Base-by-base conservation (phyloP, 306 rosid genomes). In the Delonix regia region DNA sequence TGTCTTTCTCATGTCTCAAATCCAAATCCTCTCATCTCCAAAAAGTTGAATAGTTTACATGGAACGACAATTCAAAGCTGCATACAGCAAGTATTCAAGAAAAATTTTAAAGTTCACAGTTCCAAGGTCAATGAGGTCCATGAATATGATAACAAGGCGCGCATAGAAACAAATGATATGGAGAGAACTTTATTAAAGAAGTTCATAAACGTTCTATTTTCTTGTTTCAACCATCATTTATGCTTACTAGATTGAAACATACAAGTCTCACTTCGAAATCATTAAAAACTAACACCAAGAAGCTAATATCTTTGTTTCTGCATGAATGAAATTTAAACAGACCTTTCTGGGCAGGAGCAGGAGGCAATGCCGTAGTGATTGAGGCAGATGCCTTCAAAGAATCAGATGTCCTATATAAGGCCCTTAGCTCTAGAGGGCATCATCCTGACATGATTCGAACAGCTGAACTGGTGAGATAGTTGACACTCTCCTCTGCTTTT, bases 341-440 rank as follows among this genome's bases (percentile, higher is more conserved):
- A 75, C 94, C 99, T 67, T 92, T 95, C 85, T 92, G 98, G 96
- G 88, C 89, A 36, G 98, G 91, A 85, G 98, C 97, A 51, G 85
- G 90, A 34, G 92, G 83, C 59, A 95, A 89, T 83, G 98, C 94
- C 9, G 93, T 94, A 36, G 59, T 85, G 70, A 94, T 94, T 52
- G 99, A 95, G 84, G 97, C 96, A 49, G 97, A 95, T 69, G 99
- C 99, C 78, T 95, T 95, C 52, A 95, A 95, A 84, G 99, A 95
- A 89, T 89, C 97, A 57, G 98, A 95, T 79, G 98, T 94, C 74
- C 88, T 92, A 81, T 94, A 92, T 74, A 90, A 79, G 85, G 97
- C 97, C 84, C 97, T 94, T 49, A 88, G 93, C 89, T 92, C 97
- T 36, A 88, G 91, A 80, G 93, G 97, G 33, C 93, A 92, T 68